Conservation (phyloP, 2,329 filamentous ascomycete species). For the Ascosphaera apis region DNA sequence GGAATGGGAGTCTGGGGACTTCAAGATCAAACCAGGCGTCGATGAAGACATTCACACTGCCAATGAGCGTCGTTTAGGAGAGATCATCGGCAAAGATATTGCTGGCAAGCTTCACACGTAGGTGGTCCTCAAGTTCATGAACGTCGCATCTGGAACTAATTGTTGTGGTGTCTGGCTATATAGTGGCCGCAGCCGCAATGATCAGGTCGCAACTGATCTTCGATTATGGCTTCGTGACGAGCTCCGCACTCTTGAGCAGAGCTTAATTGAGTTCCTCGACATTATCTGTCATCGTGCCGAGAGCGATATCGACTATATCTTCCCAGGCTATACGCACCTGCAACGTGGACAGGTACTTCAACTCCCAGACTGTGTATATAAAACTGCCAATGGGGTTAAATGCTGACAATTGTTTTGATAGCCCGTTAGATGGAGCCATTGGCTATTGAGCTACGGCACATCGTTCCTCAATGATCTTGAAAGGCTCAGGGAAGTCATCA, state of each 20-base stretch:
- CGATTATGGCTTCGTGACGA: slow-evolving; percentile 65
- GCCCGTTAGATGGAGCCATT: slow-evolving; percentile 66
- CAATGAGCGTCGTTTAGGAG: slow-evolving; percentile 39
- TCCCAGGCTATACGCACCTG: slow-evolving; percentile 76
- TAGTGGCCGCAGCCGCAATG: slow-evolving; percentile 54
- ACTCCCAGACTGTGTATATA: too few relatives aligned
- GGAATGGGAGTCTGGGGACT: slow-evolving; percentile 13
- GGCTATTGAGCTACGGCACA: slow-evolving; percentile 52
- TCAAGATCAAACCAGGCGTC: slow-evolving; percentile 9
- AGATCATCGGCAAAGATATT: slow-evolving; percentile 67
- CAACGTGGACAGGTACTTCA: slow-evolving; percentile 38
- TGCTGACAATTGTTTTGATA: slow-evolving; percentile 4
- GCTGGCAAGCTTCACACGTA: slow-evolving; percentile 70
- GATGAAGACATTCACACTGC: slow-evolving; percentile 10
- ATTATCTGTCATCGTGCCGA: slow-evolving; percentile 48
- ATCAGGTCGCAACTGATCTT: slow-evolving; percentile 81
- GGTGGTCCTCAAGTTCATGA: slow-evolving; percentile 9
- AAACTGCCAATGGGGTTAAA: not conserved
- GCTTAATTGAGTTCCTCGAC: slow-evolving; percentile 45
- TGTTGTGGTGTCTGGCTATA: not conserved
- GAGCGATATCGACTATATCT: slow-evolving; percentile 50
- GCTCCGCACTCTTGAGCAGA: slow-evolving; percentile 43
- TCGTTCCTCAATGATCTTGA: slow-evolving; percentile 54
- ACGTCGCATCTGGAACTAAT: not conserved
- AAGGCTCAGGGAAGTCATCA: slow-evolving; percentile 48